Conservation (phyloP, 1,284 basidiomycete species). For the Microbotryum silenes-acaulis region DNA sequence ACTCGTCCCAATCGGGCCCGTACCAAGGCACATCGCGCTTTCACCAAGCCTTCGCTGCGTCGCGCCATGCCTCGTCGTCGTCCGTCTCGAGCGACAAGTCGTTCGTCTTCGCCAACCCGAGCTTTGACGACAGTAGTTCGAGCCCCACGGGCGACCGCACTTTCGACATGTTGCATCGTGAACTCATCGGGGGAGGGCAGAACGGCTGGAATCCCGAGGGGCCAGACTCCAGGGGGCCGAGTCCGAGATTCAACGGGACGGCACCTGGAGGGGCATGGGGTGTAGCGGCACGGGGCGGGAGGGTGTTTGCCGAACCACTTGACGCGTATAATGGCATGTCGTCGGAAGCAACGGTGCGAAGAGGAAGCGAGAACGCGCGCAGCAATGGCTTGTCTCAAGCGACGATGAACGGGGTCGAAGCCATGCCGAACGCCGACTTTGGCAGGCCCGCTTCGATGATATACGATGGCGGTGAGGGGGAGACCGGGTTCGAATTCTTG, state of each 20-base stretch:
- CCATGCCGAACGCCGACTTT: background rate
- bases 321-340: background rate
- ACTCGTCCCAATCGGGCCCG: too few relatives aligned
- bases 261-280: background rate
- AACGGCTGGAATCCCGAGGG: background rate
- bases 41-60: slow-evolving; percentile 17
- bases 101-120: slow-evolving; percentile 4
- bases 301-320: slow-evolving; percentile 1
- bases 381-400: slow-evolving; percentile 8
- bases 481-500: slow-evolving; percentile 7
- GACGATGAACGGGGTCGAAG: background rate
- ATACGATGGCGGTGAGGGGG: slow-evolving; percentile 1
- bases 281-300: background rate
- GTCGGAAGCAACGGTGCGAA: background rate
- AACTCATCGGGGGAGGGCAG: background rate
- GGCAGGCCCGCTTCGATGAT: slow-evolving; percentile 10
- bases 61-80: slow-evolving; percentile 9
- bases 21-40: slow-evolving; percentile 8
- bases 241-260: slow-evolving; percentile 1
- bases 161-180: slow-evolving; percentile 21
- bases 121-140: slow-evolving; percentile 3
- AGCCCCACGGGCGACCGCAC: slow-evolving; percentile 8
- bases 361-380: slow-evolving; percentile 1
- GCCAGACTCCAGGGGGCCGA: background rate
- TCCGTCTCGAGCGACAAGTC: slow-evolving; percentile 9